Conservation (phyloP, 1,284 basidiomycete species). For the Takashimella tepidaria region DNA sequence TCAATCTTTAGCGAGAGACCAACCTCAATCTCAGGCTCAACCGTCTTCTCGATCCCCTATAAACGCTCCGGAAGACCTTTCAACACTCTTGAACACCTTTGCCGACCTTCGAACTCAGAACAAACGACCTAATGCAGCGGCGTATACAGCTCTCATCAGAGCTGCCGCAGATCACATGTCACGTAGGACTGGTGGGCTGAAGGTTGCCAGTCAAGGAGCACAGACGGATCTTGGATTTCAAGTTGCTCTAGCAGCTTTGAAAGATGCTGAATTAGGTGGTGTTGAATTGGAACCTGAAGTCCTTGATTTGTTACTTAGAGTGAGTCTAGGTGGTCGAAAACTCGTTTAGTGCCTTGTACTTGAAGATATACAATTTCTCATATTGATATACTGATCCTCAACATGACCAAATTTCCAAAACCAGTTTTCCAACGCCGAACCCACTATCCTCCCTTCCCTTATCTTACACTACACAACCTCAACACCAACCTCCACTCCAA, state of each 20-base stretch:
- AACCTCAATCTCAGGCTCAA: neutral
- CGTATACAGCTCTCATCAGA: constrained; percentile 31
- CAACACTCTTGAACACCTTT: constrained; percentile 23
- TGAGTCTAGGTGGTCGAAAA: constrained; percentile 11
- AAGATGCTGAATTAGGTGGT: constrained; percentile 32
- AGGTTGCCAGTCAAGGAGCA: too few relatives aligned
- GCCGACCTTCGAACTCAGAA: constrained; percentile 15
- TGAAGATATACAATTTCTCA: neutral
- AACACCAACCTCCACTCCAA: neutral
- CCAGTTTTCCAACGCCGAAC: constrained; percentile 21
- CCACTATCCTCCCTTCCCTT: constrained; percentile 31
- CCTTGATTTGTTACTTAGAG: constrained; percentile 29
- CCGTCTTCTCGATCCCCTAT: neutral
- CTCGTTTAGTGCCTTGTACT: neutral
- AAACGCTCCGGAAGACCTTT: constrained; percentile 5
- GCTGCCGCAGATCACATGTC: constrained; percentile 27
- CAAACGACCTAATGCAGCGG: constrained; percentile 23
- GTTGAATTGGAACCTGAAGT: constrained; percentile 30
- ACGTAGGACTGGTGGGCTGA: constrained; percentile 8
- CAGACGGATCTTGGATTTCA: constrained; percentile 28
- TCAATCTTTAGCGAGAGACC: neutral
- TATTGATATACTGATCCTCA: too few relatives aligned
- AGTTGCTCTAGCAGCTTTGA: constrained; percentile 30
- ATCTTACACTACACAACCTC: constrained; percentile 4
- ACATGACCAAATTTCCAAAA: constrained; percentile 1